Evolutionary conservation across 2,329 filamentous ascomycete species (phyloP).

Genomic region (Xylariaceae sp.): DNA sequence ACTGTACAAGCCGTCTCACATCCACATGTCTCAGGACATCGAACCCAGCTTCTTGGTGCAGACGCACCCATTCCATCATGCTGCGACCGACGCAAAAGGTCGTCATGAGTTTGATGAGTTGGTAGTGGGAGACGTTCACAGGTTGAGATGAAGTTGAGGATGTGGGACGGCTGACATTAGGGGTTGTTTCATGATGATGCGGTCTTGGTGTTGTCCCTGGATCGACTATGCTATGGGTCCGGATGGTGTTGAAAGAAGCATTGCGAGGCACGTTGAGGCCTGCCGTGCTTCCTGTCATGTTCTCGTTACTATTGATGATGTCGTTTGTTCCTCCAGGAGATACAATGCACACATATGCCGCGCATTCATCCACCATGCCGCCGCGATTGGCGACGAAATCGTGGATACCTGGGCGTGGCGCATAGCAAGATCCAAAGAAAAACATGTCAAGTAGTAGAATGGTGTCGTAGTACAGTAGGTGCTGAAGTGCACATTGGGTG

Average conservation of each 20-base stretch:
- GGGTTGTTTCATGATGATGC: background rate
- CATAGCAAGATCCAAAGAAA: constrained; percentile 91
- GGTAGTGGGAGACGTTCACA: constrained; percentile 54
- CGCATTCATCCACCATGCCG: constrained; percentile 84
- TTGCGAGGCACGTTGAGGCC: constrained; percentile 5
- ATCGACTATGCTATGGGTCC: background rate
- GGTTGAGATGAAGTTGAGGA: background rate
- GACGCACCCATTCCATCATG: constrained; percentile 85
- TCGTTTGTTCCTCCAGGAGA: background rate
- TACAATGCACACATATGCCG: constrained; percentile 74
- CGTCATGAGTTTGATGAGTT: constrained; percentile 83
- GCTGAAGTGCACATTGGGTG: constrained; percentile 83
- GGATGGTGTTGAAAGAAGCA: background rate
- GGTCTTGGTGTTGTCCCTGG: background rate
- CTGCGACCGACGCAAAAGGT: constrained; percentile 82
- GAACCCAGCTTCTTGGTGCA: constrained; percentile 71
- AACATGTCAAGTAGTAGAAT: constrained; percentile 92
- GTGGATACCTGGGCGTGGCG: constrained; percentile 77
- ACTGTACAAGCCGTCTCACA: constrained; percentile 89
- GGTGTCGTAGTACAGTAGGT: constrained; percentile 92
- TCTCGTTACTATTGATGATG: background rate
- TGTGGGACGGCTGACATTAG: constrained; percentile 8
- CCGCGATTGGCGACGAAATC: constrained; percentile 78
- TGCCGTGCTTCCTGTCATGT: constrained; percentile 11
- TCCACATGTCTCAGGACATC: constrained; percentile 79